These are phyloP conservation scores for Tremellales sp. DNA, from an alignment of 1,284 basidiomycete species.

Conservation along the genomic window DNA sequence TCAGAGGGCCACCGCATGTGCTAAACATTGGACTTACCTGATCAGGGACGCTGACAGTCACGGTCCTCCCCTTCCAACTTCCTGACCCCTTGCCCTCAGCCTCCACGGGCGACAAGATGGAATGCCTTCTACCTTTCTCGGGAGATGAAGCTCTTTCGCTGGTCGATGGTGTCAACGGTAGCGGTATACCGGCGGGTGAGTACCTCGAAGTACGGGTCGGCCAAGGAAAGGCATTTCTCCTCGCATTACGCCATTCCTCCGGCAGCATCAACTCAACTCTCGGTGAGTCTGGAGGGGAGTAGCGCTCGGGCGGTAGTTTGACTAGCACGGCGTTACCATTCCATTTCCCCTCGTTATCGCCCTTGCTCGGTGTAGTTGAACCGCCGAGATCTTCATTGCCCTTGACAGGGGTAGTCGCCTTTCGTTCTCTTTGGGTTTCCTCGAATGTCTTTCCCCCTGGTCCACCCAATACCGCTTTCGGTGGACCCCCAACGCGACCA, in stretches of 20 bases:
- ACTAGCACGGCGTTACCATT: conserved; percentile 21
- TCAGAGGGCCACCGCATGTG: too few species aligned
- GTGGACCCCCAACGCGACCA: conserved; percentile 26
- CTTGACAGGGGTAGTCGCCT: conserved; percentile 1
- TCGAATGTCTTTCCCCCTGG: conserved; percentile 40
- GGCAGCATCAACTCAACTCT: background rate
- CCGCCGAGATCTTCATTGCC: background rate
- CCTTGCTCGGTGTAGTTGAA: background rate
- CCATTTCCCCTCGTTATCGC: conserved; percentile 5
- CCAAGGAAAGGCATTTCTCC: conserved; percentile 22
- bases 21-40: background rate
- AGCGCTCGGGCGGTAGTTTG: conserved; percentile 18
- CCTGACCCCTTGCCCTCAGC: too few species aligned
- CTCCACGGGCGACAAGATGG: background rate
- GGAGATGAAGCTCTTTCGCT: too few species aligned
- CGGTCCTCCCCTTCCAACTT: conserved; percentile 3
- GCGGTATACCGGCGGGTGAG: conserved; percentile 11
- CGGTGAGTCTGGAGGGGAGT: conserved; percentile 26
- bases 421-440: conserved; percentile 17
- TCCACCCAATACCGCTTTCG: conserved; percentile 40
- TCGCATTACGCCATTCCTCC: conserved; percentile 1
- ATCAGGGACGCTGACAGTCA: background rate
- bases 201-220: conserved; percentile 3
- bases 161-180: too few species aligned
- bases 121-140: too few species aligned